These are phyloP conservation scores for Quercus lobata DNA, from an alignment of 331 rosid genomes.

Conservation along the genomic window DNA sequence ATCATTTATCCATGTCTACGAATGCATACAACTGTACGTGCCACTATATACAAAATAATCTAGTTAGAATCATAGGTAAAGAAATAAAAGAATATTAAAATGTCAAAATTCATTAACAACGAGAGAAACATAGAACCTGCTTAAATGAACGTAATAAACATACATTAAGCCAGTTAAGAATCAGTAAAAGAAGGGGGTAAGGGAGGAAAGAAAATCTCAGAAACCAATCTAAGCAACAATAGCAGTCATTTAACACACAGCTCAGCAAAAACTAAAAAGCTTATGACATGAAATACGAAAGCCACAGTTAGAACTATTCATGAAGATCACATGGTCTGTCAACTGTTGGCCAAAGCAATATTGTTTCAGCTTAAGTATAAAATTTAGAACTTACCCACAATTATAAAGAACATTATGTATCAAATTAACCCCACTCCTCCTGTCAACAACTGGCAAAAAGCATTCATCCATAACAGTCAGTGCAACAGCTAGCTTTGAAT, in stretches of 20 bases:
- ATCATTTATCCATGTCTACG: background rate
- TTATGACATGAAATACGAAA: conserved; percentile 3
- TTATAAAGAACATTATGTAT: conserved; percentile 82
- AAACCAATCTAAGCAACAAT: background rate
- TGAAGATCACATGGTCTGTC: background rate
- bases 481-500: conserved; percentile 94
- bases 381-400: conserved; percentile 66
- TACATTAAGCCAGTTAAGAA: background rate
- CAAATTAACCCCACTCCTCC: conserved; percentile 92
- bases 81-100: background rate
- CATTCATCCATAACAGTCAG: conserved; percentile 96
- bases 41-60: background rate
- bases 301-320: background rate
- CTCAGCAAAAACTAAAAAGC: conserved; percentile 7
- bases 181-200: background rate
- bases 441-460: conserved; percentile 89
- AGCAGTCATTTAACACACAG: background rate
- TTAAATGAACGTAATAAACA: conserved; percentile 4
- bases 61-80: background rate
- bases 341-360: background rate
- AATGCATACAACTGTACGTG: background rate
- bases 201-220: too few relatives aligned
- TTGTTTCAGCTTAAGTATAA: background rate
- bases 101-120: background rate
- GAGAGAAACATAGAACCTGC: background rate